Base-by-base conservation (phyloP, 1,284 basidiomycete species). In the Rhodotorula sp. region DNA sequence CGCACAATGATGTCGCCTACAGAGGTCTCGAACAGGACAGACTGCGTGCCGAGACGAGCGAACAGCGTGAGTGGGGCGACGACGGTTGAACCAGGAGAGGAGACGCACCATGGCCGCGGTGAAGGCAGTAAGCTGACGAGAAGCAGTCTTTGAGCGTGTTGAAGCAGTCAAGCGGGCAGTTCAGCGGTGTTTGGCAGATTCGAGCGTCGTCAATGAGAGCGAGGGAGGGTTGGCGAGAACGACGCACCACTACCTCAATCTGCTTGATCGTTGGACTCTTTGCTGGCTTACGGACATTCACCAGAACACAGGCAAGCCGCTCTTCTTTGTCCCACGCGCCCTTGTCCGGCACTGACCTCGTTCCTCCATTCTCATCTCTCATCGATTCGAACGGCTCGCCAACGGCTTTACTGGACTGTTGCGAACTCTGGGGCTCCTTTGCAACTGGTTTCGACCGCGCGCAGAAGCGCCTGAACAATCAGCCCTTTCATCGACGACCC, bases 1-100 rank as follows among this genome's bases (percentile, higher is more conserved):
- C 72, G 52, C 34, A 78, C 78, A 59, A 98, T 91, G 66, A 98
- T 85, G 82, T 98, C 94, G 71, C 94, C 94, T 2, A 98, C 83
- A 47, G 93, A 96, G 10, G 94, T 98, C 84, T 98, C 94, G 74
- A 98, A 86, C 71, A 98, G 85, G 58, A 98, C 92, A 73, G 93
- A 96, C 94, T 75, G 60, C 11, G 52, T 2, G 10, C 39, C 36
- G 34, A 11, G 36, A n/a, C 39, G 39, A 44, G 39, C 3, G 39
- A 44, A 44, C 39, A 44, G 39, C 39, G 39, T 44, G 39, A 27
- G 15, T 19, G 17, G 49, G 4, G 58, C n/a, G 24, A 30, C 2
- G 3, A 22, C 15, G 24, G 54, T 24, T 9, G 15, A 44, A 22
- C n/a, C n/a, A 30, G 2, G 15, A 6, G 7, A 59, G 47, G 19